Base-by-base conservation (phyloP, 2,329 filamentous ascomycete species). In the Scedosporium aurantiacum region DNA sequence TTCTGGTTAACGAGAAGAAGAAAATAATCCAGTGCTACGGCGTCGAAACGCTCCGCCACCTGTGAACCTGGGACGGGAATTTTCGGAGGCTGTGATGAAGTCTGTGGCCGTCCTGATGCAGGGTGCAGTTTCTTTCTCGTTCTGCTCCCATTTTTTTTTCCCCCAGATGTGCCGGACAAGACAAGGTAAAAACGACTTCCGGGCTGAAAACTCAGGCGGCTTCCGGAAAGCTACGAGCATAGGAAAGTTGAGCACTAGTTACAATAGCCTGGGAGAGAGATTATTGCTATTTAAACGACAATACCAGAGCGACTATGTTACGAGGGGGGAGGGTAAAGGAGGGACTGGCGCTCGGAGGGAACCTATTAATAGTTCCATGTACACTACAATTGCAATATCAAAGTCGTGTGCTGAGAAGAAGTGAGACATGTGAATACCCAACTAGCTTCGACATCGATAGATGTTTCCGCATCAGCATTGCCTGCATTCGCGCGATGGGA, bases 161-260 rank as follows among this genome's bases (percentile, higher is more conserved):
- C 37, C 8, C 47, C 52, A 23, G 23, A 47, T 45, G 23, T 21
- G 50, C 58, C 45, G 45, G 58, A 54, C 58, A 32, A 60, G 27
- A 50, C 58, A 23, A 50, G 41, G 41, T 27, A 52, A 37, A 27
- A 27, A 43, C 43, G 45, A 40, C 41, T 32, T 18, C 58, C 58
- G 58, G 58, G 4, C 58, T 43, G 58, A 32, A 41, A 58, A 37
- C n/a, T 37, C 27, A 25, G 21, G 56, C 56, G 61, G 57, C 57
- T 37, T 32, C 61, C 40, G 61, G 61, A 50, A 56, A 63, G 21
- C 60, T 58, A 47, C 55, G 27, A 47, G 60, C 57, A 41, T 52
- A 37, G 55, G 27, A 55, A 57, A 28, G 47, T 56, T 57, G 52
- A 47, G 55, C 52, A 61, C 50, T 27, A 58, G 50, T 25, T 23